Evolutionary conservation across 2,329 filamentous ascomycete species (phyloP).

Genomic region (Colletotrichum costaricense): DNA sequence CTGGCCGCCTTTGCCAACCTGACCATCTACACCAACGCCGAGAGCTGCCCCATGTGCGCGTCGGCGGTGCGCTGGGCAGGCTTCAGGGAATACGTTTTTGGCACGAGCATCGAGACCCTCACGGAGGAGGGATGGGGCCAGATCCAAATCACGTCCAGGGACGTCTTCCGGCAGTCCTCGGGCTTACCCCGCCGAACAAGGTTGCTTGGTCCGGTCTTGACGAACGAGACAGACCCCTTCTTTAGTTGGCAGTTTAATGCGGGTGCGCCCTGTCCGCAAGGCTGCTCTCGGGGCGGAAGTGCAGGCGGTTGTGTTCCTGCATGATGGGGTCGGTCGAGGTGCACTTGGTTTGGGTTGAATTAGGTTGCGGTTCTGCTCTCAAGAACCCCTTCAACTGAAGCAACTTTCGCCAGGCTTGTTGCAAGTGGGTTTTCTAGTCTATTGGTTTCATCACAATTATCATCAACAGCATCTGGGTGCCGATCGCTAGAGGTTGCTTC

Average conservation of each 20-base stretch:
- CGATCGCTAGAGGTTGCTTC: too few relatives aligned
- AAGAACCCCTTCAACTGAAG: neutral
- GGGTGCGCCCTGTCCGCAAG: constrained; percentile 16
- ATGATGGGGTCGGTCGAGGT: neutral
- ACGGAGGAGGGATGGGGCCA: constrained; percentile 61
- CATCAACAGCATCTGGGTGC: too few relatives aligned
- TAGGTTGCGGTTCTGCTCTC: neutral
- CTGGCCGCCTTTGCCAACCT: constrained; percentile 57
- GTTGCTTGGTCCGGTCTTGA: constrained; percentile 57
- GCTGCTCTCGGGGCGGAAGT: constrained; percentile 18
- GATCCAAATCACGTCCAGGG: constrained; percentile 57
- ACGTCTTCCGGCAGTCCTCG: constrained; percentile 58
- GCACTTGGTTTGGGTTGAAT: neutral
- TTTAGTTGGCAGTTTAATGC: constrained; percentile 66
- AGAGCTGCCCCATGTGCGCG: constrained; percentile 69
- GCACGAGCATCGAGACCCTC: constrained; percentile 60
- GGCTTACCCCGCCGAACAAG: constrained; percentile 49
- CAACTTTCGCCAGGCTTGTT: neutral
- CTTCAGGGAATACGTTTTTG: constrained; percentile 66
- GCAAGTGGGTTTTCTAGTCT: neutral
- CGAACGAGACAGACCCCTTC: constrained; percentile 64
- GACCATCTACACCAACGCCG: constrained; percentile 67
- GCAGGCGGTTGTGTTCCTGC: constrained; percentile 5
- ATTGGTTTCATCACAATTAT: too few relatives aligned
- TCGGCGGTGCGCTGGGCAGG: constrained; percentile 66